A percentile compares a stretch with the other conserved stretches of the same genome.
Conservation (phyloP, 1,284 basidiomycete species). For the Peniophora sp. region DNA sequence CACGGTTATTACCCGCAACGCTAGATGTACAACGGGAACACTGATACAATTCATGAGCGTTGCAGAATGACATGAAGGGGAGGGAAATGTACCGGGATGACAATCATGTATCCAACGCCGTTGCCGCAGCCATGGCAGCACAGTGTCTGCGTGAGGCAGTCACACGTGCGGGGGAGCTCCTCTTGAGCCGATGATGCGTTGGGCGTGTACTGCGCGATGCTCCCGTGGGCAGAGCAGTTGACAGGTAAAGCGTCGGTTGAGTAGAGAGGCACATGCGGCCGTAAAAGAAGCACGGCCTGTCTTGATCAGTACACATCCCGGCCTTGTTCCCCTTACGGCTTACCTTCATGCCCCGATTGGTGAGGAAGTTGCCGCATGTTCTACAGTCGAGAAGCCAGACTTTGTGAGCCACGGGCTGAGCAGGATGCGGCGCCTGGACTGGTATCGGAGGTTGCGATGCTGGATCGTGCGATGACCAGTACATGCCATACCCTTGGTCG, state of each 20-base stretch:
- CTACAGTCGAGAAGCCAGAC: slow-evolving; percentile 79
- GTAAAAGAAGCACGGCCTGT: slow-evolving; percentile 75
- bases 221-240: slow-evolving; percentile 61
- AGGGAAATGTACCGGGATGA: slow-evolving; percentile 43
- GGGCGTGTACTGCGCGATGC: slow-evolving; percentile 24
- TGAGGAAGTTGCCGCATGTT: slow-evolving; percentile 66
- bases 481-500: slow-evolving; percentile 5
- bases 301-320: slow-evolving; percentile 4
- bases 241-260: slow-evolving; percentile 77
- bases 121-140: slow-evolving; percentile 78
- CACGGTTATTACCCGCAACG: slow-evolving; percentile 53
- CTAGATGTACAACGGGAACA: slow-evolving; percentile 70
- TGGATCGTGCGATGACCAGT: slow-evolving; percentile 15
- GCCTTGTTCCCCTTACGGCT: slow-evolving; percentile 14
- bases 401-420: slow-evolving; percentile 45
- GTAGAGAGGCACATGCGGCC: slow-evolving; percentile 76
- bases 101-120: slow-evolving; percentile 72
- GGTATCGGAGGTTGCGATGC: slow-evolving; percentile 10
- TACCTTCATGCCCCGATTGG: slow-evolving; percentile 82
- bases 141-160: slow-evolving; percentile 66
- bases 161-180: slow-evolving; percentile 45
- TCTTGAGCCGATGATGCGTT: slow-evolving; percentile 15
- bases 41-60: slow-evolving; percentile 19
- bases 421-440: slow-evolving; percentile 27
- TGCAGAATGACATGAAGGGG: slow-evolving; percentile 5